These are phyloP conservation scores for Aspergillus amoenus DNA, from an alignment of 2,329 filamentous ascomycete species.

Conservation along the genomic window DNA sequence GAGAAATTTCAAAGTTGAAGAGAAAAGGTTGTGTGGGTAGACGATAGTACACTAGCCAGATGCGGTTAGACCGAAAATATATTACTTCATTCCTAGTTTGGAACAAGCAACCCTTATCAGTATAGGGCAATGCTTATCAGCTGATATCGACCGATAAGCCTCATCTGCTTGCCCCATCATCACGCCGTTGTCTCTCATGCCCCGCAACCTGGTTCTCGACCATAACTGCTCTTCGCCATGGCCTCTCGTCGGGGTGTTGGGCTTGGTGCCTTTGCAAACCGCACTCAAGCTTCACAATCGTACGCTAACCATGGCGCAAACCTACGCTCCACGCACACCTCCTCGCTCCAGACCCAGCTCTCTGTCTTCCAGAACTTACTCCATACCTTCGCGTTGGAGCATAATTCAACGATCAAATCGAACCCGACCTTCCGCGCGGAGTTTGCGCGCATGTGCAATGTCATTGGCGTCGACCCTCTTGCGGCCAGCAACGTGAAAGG, in stretches of 20 bases:
- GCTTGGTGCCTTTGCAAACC: constrained; percentile 84
- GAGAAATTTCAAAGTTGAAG: constrained; percentile 17
- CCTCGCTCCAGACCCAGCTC: constrained; percentile 87
- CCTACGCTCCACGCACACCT: constrained; percentile 79
- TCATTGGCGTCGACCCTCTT: constrained; percentile 92
- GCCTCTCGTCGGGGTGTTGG: constrained; percentile 67
- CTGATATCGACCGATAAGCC: constrained; percentile 16
- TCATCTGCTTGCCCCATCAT: neutral
- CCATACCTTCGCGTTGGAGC: constrained; percentile 91
- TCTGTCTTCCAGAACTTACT: constrained; percentile 93
- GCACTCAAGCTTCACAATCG: constrained; percentile 78
- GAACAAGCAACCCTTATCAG: constrained; percentile 24
- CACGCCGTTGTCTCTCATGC: neutral
- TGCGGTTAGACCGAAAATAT: constrained; percentile 3
- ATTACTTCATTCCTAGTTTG: neutral
- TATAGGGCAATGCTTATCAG: constrained; percentile 25
- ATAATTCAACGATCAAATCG: constrained; percentile 92
- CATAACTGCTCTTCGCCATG: constrained; percentile 30
- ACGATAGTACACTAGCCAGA: constrained; percentile 21
- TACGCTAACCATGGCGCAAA: constrained; percentile 87
- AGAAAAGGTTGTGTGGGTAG: constrained; percentile 37
- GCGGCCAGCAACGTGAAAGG: constrained; percentile 62
- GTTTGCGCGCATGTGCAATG: constrained; percentile 97
- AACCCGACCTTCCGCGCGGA: constrained; percentile 94
- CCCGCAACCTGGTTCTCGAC: neutral